Evolutionary conservation across 495 filamentous ascomycete genomes (phyloP).

Genomic region (Xeromyces bisporus): DNA sequence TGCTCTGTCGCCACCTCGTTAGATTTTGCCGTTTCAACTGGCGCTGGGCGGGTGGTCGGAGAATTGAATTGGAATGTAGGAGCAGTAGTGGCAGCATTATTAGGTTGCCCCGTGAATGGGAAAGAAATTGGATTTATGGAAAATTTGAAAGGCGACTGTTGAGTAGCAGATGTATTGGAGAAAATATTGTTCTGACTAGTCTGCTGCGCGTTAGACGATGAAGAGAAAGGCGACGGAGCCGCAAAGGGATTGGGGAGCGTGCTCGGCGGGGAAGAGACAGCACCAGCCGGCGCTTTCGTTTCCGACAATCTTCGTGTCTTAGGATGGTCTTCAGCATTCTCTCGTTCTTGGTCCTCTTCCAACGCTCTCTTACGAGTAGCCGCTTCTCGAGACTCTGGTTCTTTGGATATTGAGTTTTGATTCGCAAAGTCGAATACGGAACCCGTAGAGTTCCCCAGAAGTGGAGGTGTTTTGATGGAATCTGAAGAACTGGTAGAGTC

Average conservation of each 20-base stretch:
- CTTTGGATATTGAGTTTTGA: neutral
- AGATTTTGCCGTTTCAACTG: constrained; percentile 1
- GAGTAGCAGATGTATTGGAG: neutral
- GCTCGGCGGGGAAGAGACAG: neutral
- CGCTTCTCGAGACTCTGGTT: neutral
- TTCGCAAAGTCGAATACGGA: constrained; percentile 4
- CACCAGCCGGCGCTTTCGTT: neutral
- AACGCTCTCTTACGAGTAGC: constrained; percentile 5
- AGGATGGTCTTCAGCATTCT: neutral
- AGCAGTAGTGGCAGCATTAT: neutral
- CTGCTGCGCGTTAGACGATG: constrained; percentile 5
- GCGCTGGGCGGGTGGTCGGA: constrained; percentile 1
- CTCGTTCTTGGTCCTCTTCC: constrained; percentile 1
- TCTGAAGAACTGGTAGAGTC: constrained; percentile 7
- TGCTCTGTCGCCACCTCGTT: too few species aligned
- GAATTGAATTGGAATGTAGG: constrained; percentile 1
- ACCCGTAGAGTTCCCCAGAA: neutral
- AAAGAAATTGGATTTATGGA: constrained; percentile 1
- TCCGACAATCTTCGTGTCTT: neutral
- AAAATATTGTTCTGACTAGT: constrained; percentile 1
- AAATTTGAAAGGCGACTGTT: constrained; percentile 1
- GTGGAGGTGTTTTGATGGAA: constrained; percentile 2
- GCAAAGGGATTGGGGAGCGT: neutral
- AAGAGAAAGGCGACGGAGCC: constrained; percentile 5
- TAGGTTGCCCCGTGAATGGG: constrained; percentile 1